Conservation (phyloP, 257 asterid species). For the Linderniella brevidens region DNA sequence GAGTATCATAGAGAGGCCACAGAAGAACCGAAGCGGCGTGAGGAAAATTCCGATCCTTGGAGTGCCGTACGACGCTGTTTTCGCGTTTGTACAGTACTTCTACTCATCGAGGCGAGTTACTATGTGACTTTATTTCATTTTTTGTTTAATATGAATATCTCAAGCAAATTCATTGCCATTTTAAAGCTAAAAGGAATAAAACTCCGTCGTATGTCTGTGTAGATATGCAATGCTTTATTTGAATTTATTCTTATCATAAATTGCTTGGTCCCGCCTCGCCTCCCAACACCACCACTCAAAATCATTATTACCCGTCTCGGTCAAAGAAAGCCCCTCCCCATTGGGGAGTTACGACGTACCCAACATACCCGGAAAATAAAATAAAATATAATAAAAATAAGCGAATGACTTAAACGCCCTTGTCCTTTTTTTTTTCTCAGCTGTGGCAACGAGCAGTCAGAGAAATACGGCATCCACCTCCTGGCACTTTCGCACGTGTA, state of each 20-base stretch:
- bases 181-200: too few species aligned
- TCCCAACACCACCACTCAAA: too few species aligned
- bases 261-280: neutral
- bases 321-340: too few species aligned
- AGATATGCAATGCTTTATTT: too few species aligned
- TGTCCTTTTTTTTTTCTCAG: too few species aligned
- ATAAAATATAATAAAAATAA: too few species aligned
- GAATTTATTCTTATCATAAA: too few species aligned
- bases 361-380: too few species aligned
- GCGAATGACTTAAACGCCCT: too few species aligned
- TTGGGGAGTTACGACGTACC: too few species aligned
- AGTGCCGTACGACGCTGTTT: slow-evolving; percentile 81
- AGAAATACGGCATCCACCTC: slow-evolving; percentile 58
- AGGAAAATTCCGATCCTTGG: slow-evolving; percentile 52
- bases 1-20: slow-evolving; percentile 48
- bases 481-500: slow-evolving; percentile 78
- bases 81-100: slow-evolving; percentile 45
- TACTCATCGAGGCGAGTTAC: slow-evolving; percentile 52
- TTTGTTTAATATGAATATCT: neutral
- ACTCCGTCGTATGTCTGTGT: too few species aligned
- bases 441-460: slow-evolving; percentile 64
- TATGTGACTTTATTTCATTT: slow-evolving; percentile 11
- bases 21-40: slow-evolving; percentile 33
- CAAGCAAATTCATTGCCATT: neutral
- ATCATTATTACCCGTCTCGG: too few species aligned